phyloP scores from a whole-genome alignment of 2,329 filamentous ascomycete genomes.

The Aspergillus sp. region DNA sequence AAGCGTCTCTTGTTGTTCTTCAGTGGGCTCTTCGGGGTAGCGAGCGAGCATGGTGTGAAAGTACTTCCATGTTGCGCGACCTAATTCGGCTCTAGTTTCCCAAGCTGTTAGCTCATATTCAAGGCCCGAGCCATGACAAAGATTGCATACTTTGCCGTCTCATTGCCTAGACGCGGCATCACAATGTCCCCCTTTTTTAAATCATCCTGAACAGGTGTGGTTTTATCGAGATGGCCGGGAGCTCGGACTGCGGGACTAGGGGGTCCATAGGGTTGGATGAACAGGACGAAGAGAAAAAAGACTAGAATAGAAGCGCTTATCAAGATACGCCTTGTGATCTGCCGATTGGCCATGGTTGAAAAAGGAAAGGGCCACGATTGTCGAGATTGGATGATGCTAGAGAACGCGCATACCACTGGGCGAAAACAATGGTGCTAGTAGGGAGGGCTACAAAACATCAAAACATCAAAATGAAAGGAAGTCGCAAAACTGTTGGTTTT shows the following conservation, averaged over 20 bases:
- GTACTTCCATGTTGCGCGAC: slow-evolving; percentile 65
- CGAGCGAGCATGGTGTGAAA: slow-evolving; percentile 67
- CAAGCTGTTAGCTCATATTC: background rate
- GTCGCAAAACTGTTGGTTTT: background rate
- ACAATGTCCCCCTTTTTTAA: slow-evolving; percentile 45
- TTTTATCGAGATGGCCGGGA: slow-evolving; percentile 40
- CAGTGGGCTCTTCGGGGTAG: slow-evolving; percentile 62
- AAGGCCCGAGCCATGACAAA: background rate
- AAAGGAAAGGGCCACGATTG: background rate
- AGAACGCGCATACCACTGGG: background rate
- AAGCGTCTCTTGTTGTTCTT: slow-evolving; percentile 60
- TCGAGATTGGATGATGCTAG: background rate
- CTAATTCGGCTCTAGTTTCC: slow-evolving; percentile 58
- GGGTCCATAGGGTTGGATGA: slow-evolving; percentile 38
- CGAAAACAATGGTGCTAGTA: background rate
- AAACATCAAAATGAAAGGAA: background rate
- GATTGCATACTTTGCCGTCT: slow-evolving; percentile 46
- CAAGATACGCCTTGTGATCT: slow-evolving; percentile 34
- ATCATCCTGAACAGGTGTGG: slow-evolving; percentile 31
- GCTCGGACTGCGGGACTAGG: slow-evolving; percentile 40
- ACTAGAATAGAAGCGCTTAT: slow-evolving; percentile 33
- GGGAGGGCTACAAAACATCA: background rate
- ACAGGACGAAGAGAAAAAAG: slow-evolving; percentile 39
- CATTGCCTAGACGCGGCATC: slow-evolving; percentile 50
- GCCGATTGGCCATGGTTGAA: slow-evolving; percentile 35